A percentile compares a stretch with the other conserved stretches of the same genome.
These are phyloP conservation scores for Boletus rex-veris DNA, from an alignment of 768 basidiomycete genomes.

Conservation along the genomic window DNA sequence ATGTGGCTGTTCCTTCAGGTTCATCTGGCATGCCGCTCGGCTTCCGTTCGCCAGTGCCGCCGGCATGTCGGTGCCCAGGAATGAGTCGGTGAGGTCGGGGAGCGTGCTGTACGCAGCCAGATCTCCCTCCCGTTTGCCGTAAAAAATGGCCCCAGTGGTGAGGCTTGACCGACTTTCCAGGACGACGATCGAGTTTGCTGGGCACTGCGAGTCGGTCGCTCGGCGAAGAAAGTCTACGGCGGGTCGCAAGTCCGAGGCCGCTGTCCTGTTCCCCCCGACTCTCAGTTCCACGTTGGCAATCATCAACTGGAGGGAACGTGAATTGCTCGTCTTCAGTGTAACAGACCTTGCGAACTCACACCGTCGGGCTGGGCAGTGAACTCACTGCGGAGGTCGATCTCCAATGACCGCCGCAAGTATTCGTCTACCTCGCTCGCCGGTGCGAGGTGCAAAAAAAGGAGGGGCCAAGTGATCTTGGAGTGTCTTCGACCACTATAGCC, in stretches of 20 bases:
- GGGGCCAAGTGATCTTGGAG: background rate
- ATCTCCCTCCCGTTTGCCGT: background rate
- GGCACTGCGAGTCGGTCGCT: background rate
- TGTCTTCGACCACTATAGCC: background rate
- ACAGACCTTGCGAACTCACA: background rate
- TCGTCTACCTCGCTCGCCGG: background rate
- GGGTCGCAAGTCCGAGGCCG: background rate
- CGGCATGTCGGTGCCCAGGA: no score
- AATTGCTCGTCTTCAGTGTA: no score
- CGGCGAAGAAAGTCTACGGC: background rate
- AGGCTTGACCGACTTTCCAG: background rate
- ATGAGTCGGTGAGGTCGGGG: no score
- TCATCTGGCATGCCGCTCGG: no score
- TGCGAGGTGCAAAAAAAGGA: background rate
- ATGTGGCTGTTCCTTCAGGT: no score
- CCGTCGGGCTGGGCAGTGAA: background rate
- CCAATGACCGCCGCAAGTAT: background rate
- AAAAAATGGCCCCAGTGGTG: background rate
- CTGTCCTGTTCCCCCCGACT: background rate
- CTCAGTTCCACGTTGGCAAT: background rate
- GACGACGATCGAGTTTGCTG: background rate
- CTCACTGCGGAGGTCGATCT: background rate
- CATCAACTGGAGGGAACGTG: no score
- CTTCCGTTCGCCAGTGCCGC: no score
- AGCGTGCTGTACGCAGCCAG: no score